Evolutionary conservation across 805 yeast genomes (phyloP), one percentile per base, ranked within the genome.

Genomic region (Ogataea nitratoaversa): DNA sequence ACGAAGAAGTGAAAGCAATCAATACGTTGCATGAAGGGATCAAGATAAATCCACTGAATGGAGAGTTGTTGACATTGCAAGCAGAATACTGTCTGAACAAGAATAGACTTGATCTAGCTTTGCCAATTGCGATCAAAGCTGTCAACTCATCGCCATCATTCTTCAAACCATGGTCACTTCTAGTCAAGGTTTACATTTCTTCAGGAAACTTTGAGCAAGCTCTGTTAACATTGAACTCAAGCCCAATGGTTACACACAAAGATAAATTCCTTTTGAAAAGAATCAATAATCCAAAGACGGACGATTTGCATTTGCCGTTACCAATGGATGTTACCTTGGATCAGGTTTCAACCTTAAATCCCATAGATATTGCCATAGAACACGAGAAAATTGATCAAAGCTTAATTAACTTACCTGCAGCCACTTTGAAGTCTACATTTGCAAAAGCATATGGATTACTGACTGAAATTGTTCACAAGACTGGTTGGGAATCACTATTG

Each of bases 171-270:
- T 85, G 95, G 95, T 72, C 82, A 3, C 62, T 76, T 42, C 60
- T 85, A 42, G 84, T 84, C 8, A 71, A 72, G 49, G 74, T 78
- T 1, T 84, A 84, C 58, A 76, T 84, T 30, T 71, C 72, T 33
- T 56, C 76, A 37, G 79, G 78, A 20, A 82, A 83, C 59, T 76
- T 78, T 56, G 90, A 84, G 56, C 75, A 82, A 49, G 85, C 93
- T 1, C 66, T 85, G 38, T 62, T 84, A 41, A 76, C 89, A 1
- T 67, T 85, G 48, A 85, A 85, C 53, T 79, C 91, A 13, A 83
- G 90, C 54, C 95, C 95, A 19, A 83, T 85, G 88, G 80, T 80
- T 39, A 76, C 84, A 9, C 78, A 79, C 53, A 81, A 78, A 54
- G 93, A 84, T 50, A 75, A 75, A 46, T 84, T 69, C 56, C 67